Conservation (phyloP, 768 basidiomycete genomes). For the Mycena filopes region DNA sequence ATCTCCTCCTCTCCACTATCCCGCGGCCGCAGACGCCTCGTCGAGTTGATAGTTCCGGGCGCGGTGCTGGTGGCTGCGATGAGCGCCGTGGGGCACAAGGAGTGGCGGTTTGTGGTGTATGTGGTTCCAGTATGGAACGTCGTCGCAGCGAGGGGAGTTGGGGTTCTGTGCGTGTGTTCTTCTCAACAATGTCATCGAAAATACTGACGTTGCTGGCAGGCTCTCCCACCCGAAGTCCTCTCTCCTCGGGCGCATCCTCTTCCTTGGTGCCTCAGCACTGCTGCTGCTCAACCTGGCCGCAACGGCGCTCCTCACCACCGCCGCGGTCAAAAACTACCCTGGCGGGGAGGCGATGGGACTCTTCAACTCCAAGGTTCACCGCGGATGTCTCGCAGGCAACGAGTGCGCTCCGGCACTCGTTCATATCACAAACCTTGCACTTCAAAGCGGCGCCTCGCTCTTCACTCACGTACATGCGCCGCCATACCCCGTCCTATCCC, state of each 20-base stretch:
- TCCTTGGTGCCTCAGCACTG: conserved; percentile 57
- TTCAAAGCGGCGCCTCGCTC: conserved; percentile 90
- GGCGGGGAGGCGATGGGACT: conserved; percentile 78
- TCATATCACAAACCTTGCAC: conserved; percentile 83
- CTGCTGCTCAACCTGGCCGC: conserved; percentile 62
- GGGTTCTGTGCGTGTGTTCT: conserved; percentile 69
- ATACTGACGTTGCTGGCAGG: conserved; percentile 44
- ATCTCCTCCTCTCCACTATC: conserved; percentile 53
- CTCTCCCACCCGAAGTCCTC: conserved; percentile 59
- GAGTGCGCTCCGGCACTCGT: conserved; percentile 66
- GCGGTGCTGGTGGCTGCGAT: conserved; percentile 65
- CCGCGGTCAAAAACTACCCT: conserved; percentile 87
- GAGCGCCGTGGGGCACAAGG: conserved; percentile 90
- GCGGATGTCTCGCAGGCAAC: conserved; percentile 29
- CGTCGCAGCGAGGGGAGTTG: conserved; percentile 74
- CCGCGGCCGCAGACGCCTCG: too few species aligned
- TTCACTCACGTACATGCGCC: conserved; percentile 79
- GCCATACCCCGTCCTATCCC: conserved; percentile 51
- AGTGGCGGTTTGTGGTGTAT: conserved; percentile 97
- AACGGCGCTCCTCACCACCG: conserved; percentile 62
- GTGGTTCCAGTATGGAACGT: conserved; percentile 85
- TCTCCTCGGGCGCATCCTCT: conserved; percentile 56
- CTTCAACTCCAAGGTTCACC: conserved; percentile 65
- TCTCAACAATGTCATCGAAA: background rate
- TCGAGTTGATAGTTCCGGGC: conserved; percentile 33